Evolutionary conservation across 2,329 filamentous ascomycete genomes (phyloP).

Genomic region (Onygenales sp.): DNA sequence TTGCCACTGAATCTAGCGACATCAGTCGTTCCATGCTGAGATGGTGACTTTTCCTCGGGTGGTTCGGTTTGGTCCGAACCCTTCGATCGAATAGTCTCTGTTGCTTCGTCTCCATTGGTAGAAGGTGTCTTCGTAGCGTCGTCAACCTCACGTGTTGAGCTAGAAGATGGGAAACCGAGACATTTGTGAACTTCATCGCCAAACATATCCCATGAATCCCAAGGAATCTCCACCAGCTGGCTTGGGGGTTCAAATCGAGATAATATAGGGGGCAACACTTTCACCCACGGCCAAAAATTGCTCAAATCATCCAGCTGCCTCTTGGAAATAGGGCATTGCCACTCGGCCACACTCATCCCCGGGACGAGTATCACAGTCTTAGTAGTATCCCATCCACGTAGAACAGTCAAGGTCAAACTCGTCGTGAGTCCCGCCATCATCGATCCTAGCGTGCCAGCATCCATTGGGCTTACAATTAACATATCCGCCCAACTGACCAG

Average conservation of each 20-base stretch:
- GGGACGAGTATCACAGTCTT: conserved; percentile 80
- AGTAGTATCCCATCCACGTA: conserved; percentile 77
- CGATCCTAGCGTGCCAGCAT: conserved; percentile 73
- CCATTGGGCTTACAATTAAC: conserved; percentile 72
- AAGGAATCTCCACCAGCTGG: conserved; percentile 40
- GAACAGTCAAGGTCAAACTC: conserved; percentile 67
- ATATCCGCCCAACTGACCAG: conserved; percentile 82
- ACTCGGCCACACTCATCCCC: conserved; percentile 81
- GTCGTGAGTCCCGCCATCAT: conserved; percentile 81
- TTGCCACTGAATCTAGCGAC: not conserved
- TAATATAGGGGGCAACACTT: conserved; percentile 68
- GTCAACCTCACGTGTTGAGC: not conserved
- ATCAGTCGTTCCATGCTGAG: not conserved
- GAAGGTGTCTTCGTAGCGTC: not conserved
- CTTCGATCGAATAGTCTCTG: not conserved
- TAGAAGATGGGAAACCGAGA: conserved; percentile 15
- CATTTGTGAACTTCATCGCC: conserved; percentile 23
- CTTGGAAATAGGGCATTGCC: conserved; percentile 82
- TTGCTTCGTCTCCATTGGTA: not conserved
- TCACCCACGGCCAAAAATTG: conserved; percentile 78
- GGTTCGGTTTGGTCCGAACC: not conserved
- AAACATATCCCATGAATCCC: conserved; percentile 36
- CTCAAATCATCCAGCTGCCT: conserved; percentile 77
- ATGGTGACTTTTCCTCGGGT: not conserved
- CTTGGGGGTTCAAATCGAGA: conserved; percentile 63